Evolutionary conservation across 2,329 filamentous ascomycete species (phyloP).

Genomic region (Emmonsiellopsis sp.): DNA sequence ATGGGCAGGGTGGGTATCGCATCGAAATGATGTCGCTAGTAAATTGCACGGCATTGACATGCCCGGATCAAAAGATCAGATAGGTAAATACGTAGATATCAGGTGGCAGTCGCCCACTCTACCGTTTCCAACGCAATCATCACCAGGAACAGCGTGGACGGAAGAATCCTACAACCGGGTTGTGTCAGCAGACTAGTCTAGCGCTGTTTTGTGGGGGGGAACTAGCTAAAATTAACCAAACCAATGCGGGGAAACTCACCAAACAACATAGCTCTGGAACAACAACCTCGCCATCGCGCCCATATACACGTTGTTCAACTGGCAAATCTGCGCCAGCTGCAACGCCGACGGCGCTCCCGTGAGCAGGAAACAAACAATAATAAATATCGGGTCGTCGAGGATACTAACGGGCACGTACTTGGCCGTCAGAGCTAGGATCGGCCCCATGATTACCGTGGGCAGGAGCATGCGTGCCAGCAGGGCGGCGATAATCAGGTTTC

Average conservation of each 20-base stretch:
- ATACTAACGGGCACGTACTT: slow-evolving; percentile 92
- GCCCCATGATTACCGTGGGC: slow-evolving; percentile 85
- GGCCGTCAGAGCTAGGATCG: slow-evolving; percentile 73
- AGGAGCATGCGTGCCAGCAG: slow-evolving; percentile 85
- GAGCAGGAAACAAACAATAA: slow-evolving; percentile 94
- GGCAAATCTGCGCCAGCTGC: slow-evolving; percentile 94
- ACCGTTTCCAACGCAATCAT: slow-evolving; percentile 88
- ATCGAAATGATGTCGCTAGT: not conserved
- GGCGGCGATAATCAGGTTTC: slow-evolving; percentile 74
- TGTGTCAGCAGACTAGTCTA: no score
- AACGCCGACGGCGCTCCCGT: slow-evolving; percentile 88
- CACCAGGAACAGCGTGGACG: slow-evolving; percentile 82
- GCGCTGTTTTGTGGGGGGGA: slow-evolving; percentile 11
- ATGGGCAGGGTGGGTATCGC: no score
- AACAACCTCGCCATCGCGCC: slow-evolving; percentile 85
- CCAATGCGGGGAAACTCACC: slow-evolving; percentile 46
- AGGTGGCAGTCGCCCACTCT: slow-evolving; percentile 58
- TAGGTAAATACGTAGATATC: not conserved
- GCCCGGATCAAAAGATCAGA: not conserved
- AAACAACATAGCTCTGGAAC: slow-evolving; percentile 95
- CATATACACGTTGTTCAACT: slow-evolving; percentile 95
- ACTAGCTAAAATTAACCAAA: slow-evolving; percentile 5
- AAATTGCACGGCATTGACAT: no score
- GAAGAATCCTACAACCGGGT: slow-evolving; percentile 61
- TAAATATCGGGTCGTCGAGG: slow-evolving; percentile 92